These are phyloP conservation scores for Fusarium coicis DNA, from an alignment of 2,329 filamentous ascomycete genomes.

Conservation along the genomic window DNA sequence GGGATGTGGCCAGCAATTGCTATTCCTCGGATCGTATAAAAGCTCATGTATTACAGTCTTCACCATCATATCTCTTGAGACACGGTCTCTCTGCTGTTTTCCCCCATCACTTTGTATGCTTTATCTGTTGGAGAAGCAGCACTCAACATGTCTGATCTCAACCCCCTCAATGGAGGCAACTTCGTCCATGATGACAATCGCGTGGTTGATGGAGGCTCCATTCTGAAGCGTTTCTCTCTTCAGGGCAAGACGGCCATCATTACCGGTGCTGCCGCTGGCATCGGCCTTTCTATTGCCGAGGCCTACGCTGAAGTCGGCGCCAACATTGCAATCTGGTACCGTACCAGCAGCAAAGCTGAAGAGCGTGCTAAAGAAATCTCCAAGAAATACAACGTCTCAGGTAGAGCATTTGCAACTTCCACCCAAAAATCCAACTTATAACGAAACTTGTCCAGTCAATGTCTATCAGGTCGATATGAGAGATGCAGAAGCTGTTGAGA, in stretches of 20 bases:
- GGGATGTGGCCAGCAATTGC: background rate
- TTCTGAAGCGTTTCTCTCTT: conserved; percentile 64
- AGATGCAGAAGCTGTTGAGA: conserved; percentile 59
- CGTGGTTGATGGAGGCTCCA: conserved; percentile 39
- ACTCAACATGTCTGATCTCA: conserved; percentile 33
- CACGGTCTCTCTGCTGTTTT: background rate
- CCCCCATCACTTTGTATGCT: background rate
- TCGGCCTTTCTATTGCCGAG: conserved; percentile 70
- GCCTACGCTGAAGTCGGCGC: conserved; percentile 73
- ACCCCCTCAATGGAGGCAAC: conserved; percentile 41
- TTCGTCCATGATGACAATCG: conserved; percentile 40
- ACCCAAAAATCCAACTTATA: background rate
- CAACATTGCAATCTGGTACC: conserved; percentile 76
- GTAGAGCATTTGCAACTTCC: conserved; percentile 50
- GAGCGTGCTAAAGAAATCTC: conserved; percentile 70
- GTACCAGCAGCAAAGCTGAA: conserved; percentile 69
- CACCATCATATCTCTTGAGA: background rate
- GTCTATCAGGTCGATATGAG: conserved; percentile 70
- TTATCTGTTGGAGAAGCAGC: background rate
- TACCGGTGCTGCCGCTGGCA: conserved; percentile 70
- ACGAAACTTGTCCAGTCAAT: conserved; percentile 56
- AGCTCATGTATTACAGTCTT: conserved; percentile 9
- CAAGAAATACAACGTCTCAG: conserved; percentile 71
- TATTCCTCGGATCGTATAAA: conserved; percentile 12
- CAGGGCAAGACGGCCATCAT: conserved; percentile 75